phyloP scores from a whole-genome alignment of 2,329 filamentous ascomycete species.

The Clonostachys rosea region DNA sequence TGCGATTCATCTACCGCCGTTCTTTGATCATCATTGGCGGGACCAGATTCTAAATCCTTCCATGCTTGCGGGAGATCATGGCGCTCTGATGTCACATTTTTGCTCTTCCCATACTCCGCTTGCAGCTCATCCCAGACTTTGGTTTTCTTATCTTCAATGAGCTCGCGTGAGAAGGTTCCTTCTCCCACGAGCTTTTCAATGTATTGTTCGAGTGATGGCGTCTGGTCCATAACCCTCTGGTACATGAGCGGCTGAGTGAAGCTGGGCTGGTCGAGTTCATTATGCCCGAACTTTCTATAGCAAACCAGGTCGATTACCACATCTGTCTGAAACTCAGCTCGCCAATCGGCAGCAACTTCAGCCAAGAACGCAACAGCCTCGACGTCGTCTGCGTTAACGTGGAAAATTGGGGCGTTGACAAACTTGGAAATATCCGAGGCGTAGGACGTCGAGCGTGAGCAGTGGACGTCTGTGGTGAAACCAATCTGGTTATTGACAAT shows the following conservation, averaged over 20 bases:
- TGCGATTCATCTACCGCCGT: slow-evolving; percentile 73
- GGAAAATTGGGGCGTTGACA: slow-evolving; percentile 97
- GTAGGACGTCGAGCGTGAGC: slow-evolving; percentile 95
- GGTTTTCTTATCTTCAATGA: slow-evolving; percentile 98
- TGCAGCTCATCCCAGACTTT: slow-evolving; percentile 99
- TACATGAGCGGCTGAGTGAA: slow-evolving; percentile 99
- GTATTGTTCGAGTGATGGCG: slow-evolving; percentile 85
- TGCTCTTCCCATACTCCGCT: slow-evolving; percentile 94
- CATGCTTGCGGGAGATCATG: slow-evolving; percentile 70
- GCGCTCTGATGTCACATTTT: slow-evolving; percentile 92
- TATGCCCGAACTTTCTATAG: slow-evolving; percentile 98
- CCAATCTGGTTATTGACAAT: slow-evolving; percentile 99
- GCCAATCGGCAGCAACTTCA: slow-evolving; percentile 95
- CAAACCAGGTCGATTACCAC: slow-evolving; percentile 98
- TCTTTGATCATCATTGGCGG: slow-evolving; percentile 84
- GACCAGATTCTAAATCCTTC: slow-evolving; percentile 21
- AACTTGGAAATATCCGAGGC: slow-evolving; percentile 99
- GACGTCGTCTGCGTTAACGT: slow-evolving; percentile 97
- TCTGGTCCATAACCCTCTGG: slow-evolving; percentile 87
- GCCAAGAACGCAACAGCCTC: slow-evolving; percentile 98
- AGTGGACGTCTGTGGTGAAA: slow-evolving; percentile 97
- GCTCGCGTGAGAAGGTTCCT: slow-evolving; percentile 93
- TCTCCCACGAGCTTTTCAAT: slow-evolving; percentile 86
- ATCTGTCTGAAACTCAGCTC: slow-evolving; percentile 96
- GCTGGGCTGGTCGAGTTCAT: slow-evolving; percentile 98